Evolutionary conservation across 495 filamentous ascomycete genomes (phyloP).

Genomic region (Trichoderma asperelloides): DNA sequence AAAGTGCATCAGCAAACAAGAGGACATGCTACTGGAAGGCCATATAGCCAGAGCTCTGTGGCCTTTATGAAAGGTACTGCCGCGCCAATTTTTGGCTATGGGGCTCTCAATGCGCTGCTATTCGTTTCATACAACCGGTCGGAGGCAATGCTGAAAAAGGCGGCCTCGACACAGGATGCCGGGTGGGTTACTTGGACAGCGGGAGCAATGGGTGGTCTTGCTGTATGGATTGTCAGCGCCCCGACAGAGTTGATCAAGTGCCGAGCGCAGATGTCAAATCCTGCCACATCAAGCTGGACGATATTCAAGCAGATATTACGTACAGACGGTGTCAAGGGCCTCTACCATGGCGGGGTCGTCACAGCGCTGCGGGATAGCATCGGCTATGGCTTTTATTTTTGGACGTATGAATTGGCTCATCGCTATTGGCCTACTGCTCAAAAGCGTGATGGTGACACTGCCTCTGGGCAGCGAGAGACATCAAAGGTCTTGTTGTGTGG

Average conservation of each 20-base stretch:
- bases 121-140: constrained; percentile 80
- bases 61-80: constrained; percentile 45
- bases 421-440: constrained; percentile 34
- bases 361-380: constrained; percentile 75
- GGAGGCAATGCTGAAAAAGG: constrained; percentile 43
- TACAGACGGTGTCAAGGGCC: constrained; percentile 53
- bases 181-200: constrained; percentile 60
- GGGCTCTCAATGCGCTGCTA: constrained; percentile 78
- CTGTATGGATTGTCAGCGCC: constrained; percentile 70
- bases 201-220: constrained; percentile 67
- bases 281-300: constrained; percentile 16
- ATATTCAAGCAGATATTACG: constrained; percentile 54
- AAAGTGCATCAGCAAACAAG: constrained; percentile 73
- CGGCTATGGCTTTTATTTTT: constrained; percentile 92
- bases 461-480: constrained; percentile 39
- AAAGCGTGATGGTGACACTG: neutral
- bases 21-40: constrained; percentile 12
- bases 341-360: constrained; percentile 70
- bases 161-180: constrained; percentile 29
- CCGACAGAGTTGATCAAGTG: constrained; percentile 87
- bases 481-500: constrained; percentile 68
- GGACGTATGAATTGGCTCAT: constrained; percentile 70
- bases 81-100: constrained; percentile 78
- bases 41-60: constrained; percentile 13
- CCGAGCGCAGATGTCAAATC: constrained; percentile 54